Evolutionary conservation across 768 basidiomycete genomes (phyloP).

Genomic region (Lactifluus subvellereus): DNA sequence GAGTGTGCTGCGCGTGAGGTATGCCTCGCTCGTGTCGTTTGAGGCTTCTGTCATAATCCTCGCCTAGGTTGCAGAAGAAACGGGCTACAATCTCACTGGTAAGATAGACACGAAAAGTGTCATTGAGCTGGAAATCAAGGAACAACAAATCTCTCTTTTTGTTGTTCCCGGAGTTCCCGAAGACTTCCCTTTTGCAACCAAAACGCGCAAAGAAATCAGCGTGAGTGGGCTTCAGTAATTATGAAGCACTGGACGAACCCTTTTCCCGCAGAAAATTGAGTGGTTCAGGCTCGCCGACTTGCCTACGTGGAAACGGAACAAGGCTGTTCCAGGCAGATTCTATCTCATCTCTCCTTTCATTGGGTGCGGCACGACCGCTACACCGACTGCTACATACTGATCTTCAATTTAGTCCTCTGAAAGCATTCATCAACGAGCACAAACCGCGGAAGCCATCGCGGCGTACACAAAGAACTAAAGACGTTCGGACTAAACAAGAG

Average conservation of each 20-base stretch:
- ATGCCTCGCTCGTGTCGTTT: slow-evolving; percentile 25
- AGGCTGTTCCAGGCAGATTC: slow-evolving; percentile 68
- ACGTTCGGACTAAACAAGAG: slow-evolving; percentile 18
- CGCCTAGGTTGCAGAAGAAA: slow-evolving; percentile 88
- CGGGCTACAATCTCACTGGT: slow-evolving; percentile 81
- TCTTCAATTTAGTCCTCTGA: slow-evolving; percentile 45
- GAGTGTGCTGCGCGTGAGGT: slow-evolving; percentile 93
- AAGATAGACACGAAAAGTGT: slow-evolving; percentile 60
- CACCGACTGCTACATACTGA: slow-evolving; percentile 17
- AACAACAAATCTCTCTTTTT: slow-evolving; percentile 87
- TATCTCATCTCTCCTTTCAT: slow-evolving; percentile 96
- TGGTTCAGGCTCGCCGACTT: slow-evolving; percentile 90
- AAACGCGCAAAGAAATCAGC: slow-evolving; percentile 97
- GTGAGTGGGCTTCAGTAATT: slow-evolving; percentile 42
- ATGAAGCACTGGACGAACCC: slow-evolving; percentile 17
- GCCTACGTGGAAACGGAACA: slow-evolving; percentile 87
- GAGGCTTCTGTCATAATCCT: slow-evolving; percentile 8
- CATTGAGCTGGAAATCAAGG: slow-evolving; percentile 82
- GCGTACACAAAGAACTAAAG: slow-evolving; percentile 32
- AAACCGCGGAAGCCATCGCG: slow-evolving; percentile 48
- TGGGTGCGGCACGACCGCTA: slow-evolving; percentile 37
- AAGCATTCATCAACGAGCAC: slow-evolving; percentile 58
- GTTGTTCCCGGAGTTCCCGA: slow-evolving; percentile 87
- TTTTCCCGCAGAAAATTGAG: slow-evolving; percentile 72
- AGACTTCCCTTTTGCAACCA: slow-evolving; percentile 83